Conservation (phyloP, 352 stramenopile species). For the Aphanomyces euteiches region DNA sequence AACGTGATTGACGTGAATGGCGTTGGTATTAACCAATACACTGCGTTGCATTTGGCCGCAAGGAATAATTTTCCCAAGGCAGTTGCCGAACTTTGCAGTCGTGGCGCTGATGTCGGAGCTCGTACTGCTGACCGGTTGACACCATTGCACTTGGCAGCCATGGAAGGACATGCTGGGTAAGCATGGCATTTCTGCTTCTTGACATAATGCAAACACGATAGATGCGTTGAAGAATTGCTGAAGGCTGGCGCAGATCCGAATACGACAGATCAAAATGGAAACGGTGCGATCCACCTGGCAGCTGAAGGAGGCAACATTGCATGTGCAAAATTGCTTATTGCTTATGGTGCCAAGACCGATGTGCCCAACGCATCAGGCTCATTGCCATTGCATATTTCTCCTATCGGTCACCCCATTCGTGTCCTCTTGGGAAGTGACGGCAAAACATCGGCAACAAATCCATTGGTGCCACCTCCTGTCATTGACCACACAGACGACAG, state of each 20-base stretch:
- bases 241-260: slow-evolving; percentile 69
- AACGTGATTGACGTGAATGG: slow-evolving; percentile 85
- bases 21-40: slow-evolving; percentile 82
- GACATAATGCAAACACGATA: slow-evolving; percentile 20
- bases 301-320: slow-evolving; percentile 76
- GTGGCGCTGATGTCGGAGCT: slow-evolving; percentile 58
- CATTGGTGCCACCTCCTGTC: slow-evolving; percentile 60
- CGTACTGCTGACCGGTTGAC: slow-evolving; percentile 80
- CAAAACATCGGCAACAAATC: slow-evolving; percentile 65
- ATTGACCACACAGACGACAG: slow-evolving; percentile 65
- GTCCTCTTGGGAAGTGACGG: slow-evolving; percentile 70
- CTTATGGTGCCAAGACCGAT: slow-evolving; percentile 65
- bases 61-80: slow-evolving; percentile 73
- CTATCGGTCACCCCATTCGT: slow-evolving; percentile 80
- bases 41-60: slow-evolving; percentile 67
- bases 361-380: slow-evolving; percentile 72
- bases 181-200: neutral
- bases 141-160: slow-evolving; percentile 67
- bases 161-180: slow-evolving; percentile 64
- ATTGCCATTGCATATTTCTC: slow-evolving; percentile 78
- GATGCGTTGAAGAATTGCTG: slow-evolving; percentile 70
- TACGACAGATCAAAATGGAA: slow-evolving; percentile 75
- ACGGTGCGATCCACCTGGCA: slow-evolving; percentile 77
- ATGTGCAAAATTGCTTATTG: slow-evolving; percentile 70
- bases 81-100: slow-evolving; percentile 66